These are phyloP conservation scores for Colletotrichum sp. DNA, from an alignment of 2,329 filamentous ascomycete species.

Conservation along the genomic window DNA sequence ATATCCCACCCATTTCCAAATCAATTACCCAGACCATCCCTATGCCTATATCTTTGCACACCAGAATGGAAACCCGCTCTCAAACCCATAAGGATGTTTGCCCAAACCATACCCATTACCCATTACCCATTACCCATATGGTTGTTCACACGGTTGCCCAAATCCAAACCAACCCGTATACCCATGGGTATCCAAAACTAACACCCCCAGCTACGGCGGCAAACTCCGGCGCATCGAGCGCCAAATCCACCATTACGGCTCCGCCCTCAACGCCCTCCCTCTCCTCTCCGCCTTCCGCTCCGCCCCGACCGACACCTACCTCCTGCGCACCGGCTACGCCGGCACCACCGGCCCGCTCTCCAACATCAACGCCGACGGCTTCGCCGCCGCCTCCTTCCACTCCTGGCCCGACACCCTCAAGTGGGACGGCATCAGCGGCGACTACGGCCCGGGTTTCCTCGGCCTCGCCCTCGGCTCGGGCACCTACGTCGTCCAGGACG, in stretches of 20 bases:
- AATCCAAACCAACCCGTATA: not conserved
- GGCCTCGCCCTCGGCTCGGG: constrained; percentile 54
- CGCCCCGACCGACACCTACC: constrained; percentile 49
- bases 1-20: too few relatives aligned
- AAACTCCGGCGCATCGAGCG: constrained; percentile 49
- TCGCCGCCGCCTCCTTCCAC: constrained; percentile 60
- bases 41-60: too few relatives aligned
- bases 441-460: constrained; percentile 61
- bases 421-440: constrained; percentile 62
- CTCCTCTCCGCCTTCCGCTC: constrained; percentile 56
- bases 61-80: too few relatives aligned
- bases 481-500: constrained; percentile 52
- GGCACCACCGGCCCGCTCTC: constrained; percentile 57
- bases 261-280: constrained; percentile 60
- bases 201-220: constrained; percentile 39
- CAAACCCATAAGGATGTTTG: too few relatives aligned
- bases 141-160: not conserved
- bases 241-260: constrained; percentile 66
- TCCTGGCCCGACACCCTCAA: constrained; percentile 58
- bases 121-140: not conserved
- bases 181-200: not conserved
- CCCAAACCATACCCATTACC: too few relatives aligned
- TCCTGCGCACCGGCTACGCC: constrained; percentile 58
- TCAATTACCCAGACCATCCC: too few relatives aligned
- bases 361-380: constrained; percentile 60